Evolutionary conservation across 1,284 basidiomycete species (phyloP).

Genomic region (Prillingera fragicola): DNA sequence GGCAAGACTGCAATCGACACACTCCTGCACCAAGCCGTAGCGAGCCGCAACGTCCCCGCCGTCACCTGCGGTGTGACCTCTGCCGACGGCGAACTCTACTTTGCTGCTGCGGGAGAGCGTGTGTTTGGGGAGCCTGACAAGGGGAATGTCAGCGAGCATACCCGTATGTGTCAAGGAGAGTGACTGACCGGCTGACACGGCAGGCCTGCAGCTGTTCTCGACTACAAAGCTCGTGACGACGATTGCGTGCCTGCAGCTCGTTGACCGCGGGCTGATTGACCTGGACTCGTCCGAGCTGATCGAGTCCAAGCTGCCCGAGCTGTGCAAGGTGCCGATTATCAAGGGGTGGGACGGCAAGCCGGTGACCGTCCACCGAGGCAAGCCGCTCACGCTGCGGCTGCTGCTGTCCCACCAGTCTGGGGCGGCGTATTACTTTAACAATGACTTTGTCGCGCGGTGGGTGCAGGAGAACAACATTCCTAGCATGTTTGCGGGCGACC

Average conservation of each 20-base stretch:
- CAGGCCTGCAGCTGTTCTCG: constrained; percentile 24
- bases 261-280: constrained; percentile 32
- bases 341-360: neutral
- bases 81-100: constrained; percentile 26
- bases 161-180: constrained; percentile 16
- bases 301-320: constrained; percentile 27
- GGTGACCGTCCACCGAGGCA: too few relatives aligned
- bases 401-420: constrained; percentile 34
- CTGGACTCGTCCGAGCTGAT: constrained; percentile 28
- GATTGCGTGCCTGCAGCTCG: constrained; percentile 37
- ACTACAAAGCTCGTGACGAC: constrained; percentile 41
- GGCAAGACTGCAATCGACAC: constrained; percentile 21
- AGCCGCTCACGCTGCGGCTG: constrained; percentile 34
- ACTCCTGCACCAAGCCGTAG: constrained; percentile 17
- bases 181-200: neutral
- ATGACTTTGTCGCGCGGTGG: constrained; percentile 16
- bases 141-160: constrained; percentile 23
- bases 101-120: constrained; percentile 26
- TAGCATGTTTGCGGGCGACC: constrained; percentile 6
- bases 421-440: constrained; percentile 4
- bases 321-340: constrained; percentile 23
- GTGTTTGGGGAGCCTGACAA: constrained; percentile 21
- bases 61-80: constrained; percentile 29
- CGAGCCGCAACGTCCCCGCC: constrained; percentile 22
- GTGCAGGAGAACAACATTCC: constrained; percentile 1